Evolutionary conservation across 2,329 filamentous ascomycete species (phyloP).

Genomic region (Epichloe scottii): DNA sequence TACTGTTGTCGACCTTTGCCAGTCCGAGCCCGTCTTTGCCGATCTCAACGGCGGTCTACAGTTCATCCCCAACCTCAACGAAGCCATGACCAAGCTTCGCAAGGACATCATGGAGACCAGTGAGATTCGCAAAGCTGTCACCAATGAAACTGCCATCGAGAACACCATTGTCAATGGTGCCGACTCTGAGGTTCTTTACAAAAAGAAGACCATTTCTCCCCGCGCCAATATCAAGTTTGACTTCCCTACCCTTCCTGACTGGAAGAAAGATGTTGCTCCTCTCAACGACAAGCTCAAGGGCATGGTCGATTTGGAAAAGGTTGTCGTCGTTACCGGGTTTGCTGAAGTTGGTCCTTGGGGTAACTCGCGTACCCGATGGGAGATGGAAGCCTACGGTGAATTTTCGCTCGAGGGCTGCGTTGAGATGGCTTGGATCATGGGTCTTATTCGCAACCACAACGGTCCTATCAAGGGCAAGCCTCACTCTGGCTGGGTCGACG

Average conservation of each 20-base stretch:
- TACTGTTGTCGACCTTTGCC: slow-evolving; percentile 86
- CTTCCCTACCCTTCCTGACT: slow-evolving; percentile 82
- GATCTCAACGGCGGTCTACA: slow-evolving; percentile 96
- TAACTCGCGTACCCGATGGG: slow-evolving; percentile 95
- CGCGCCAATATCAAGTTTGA: slow-evolving; percentile 97
- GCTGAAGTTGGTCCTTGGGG: slow-evolving; percentile 95
- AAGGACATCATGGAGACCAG: slow-evolving; percentile 93
- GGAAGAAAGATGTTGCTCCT: slow-evolving; percentile 81
- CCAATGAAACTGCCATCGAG: slow-evolving; percentile 90
- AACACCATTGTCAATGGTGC: slow-evolving; percentile 96
- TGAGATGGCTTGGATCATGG: slow-evolving; percentile 99
- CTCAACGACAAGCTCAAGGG: slow-evolving; percentile 83
- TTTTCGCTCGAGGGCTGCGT: slow-evolving; percentile 97
- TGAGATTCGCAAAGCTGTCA: slow-evolving; percentile 84
- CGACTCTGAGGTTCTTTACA: slow-evolving; percentile 82
- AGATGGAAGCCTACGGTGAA: slow-evolving; percentile 95
- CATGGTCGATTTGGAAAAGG: slow-evolving; percentile 97
- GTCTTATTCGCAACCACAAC: slow-evolving; percentile 97
- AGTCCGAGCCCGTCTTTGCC: slow-evolving; percentile 88
- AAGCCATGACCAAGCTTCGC: slow-evolving; percentile 83
- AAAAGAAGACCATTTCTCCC: slow-evolving; percentile 85
- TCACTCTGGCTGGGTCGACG: slow-evolving; percentile 94
- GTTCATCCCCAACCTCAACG: slow-evolving; percentile 92
- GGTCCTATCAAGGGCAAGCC: slow-evolving; percentile 90
- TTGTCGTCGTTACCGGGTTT: slow-evolving; percentile 94